Base-by-base conservation (phyloP, 768 basidiomycete species). In the Macrolepiota dolichaula region DNA sequence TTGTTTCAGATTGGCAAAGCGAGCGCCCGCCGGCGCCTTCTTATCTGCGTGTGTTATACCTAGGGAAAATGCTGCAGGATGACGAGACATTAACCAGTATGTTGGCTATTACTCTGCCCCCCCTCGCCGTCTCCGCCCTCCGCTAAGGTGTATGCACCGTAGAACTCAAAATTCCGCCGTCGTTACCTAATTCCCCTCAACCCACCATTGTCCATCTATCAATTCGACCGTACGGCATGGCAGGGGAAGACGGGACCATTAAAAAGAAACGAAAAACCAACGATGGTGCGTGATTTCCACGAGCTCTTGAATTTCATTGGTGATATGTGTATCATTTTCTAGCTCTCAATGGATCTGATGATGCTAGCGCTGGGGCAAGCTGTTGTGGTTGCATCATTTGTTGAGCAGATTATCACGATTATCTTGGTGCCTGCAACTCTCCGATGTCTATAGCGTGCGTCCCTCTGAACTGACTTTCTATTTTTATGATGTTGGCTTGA, bases 61-160 rank as follows among this genome's bases (percentile, higher is more conserved):
- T 92, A 4, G 91, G 91, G 38, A 86, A 85, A 72, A 87, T 93
- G 69, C 72, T 92, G n/a, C 90, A 91, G 68, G 91, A 93, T 67
- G 91, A 93, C 32, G 91, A 92, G 57, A 89, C 87, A 1, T 77
- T 93, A 15, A 71, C 78, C 17, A 82, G 89, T 91, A 64, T 67
- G 86, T 72, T 46, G 29, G 56, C 56, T 32, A 32, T 66, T 62
- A 35, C 40, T 52, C 50, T 53, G 52, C 55, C 24, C 24, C 36
- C 54, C 49, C 38, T n/a, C n/a, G n/a, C n/a, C n/a, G n/a, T n/a
- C n/a, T n/a, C n/a, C n/a, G n/a, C n/a, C n/a, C n/a, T n/a, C n/a
- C n/a, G n/a, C n/a, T n/a, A n/a, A n/a, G n/a, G n/a, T 47, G 46
- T 50, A 24, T 59, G 52, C 57, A 47, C 55, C 46, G 32, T 55